These are phyloP conservation scores for Globisporangium viniferum DNA, from an alignment of 352 stramenopile genomes.

Conservation along the genomic window DNA sequence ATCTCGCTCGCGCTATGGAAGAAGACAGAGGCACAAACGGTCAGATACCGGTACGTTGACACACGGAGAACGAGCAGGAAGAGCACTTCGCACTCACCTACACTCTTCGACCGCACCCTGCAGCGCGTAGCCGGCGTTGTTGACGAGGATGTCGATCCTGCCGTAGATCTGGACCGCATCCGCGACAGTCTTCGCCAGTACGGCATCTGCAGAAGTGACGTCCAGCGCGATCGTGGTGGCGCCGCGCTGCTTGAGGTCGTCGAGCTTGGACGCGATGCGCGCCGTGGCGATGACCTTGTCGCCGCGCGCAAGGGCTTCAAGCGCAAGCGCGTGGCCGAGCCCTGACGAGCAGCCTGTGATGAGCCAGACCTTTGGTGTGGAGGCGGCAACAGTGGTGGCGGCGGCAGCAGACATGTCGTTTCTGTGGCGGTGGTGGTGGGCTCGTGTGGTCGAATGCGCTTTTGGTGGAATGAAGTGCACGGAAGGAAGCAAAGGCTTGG, in stretches of 20 bases:
- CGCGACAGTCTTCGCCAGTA: constrained; percentile 25
- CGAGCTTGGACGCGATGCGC: constrained; percentile 30
- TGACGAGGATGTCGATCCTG: constrained; percentile 50
- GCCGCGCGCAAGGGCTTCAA: constrained; percentile 37
- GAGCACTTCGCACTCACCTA: constrained; percentile 6
- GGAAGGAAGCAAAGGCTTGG: background rate
- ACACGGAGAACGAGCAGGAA: background rate
- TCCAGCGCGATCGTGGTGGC: constrained; percentile 31
- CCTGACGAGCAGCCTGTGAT: constrained; percentile 51
- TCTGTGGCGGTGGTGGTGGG: background rate
- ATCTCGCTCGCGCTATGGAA: constrained; percentile 17
- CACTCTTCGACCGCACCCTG: constrained; percentile 47
- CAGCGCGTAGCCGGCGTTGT: constrained; percentile 45
- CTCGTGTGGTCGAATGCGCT: background rate
- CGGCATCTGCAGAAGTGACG: constrained; percentile 36
- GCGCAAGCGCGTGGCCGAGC: constrained; percentile 42
- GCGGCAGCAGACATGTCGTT: background rate
- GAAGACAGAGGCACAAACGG: background rate
- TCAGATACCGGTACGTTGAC: background rate
- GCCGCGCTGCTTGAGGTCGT: constrained; percentile 30
- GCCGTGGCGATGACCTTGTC: constrained; percentile 50
- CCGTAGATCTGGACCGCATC: constrained; percentile 35
- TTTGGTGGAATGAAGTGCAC: background rate
- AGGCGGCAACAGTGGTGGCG: background rate
- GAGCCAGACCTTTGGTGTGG: constrained; percentile 40